Percentiles rank a stretch among this genome's conserved stretches.
These are phyloP conservation scores for Penicillium psychrofluorescens DNA, from an alignment of 495 filamentous ascomycete genomes.

Conservation along the genomic window DNA sequence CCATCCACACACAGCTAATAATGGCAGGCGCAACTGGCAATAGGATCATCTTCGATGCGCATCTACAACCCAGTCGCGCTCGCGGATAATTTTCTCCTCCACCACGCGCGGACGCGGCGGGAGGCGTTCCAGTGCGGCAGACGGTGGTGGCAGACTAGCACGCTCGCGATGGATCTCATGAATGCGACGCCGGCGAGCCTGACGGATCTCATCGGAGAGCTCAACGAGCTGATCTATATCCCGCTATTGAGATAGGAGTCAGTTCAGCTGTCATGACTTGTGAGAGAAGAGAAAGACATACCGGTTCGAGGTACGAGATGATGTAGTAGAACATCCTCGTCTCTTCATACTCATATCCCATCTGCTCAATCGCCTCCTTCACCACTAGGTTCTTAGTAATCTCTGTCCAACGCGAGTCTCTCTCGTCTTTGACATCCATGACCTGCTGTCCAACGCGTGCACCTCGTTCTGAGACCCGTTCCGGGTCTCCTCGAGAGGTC, in stretches of 20 bases:
- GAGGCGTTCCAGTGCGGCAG: neutral
- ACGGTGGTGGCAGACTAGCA: constrained; percentile 33
- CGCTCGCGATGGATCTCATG: constrained; percentile 79
- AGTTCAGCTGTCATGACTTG: too few relatives aligned
- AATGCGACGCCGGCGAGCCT: constrained; percentile 65
- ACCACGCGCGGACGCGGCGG: neutral
- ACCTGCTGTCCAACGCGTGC: constrained; percentile 33
- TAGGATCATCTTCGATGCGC: too few relatives aligned
- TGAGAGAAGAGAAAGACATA: constrained; percentile 39
- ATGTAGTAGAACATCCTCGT: constrained; percentile 86
- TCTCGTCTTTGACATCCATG: constrained; percentile 26
- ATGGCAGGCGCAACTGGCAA: too few relatives aligned
- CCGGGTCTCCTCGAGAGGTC: constrained; percentile 11
- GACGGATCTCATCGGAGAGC: constrained; percentile 73
- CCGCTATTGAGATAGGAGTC: constrained; percentile 47
- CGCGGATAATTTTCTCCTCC: too few relatives aligned
- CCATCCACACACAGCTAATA: too few relatives aligned
- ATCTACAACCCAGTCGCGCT: too few relatives aligned
- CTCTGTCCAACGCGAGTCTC: constrained; percentile 87
- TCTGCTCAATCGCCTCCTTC: constrained; percentile 75
- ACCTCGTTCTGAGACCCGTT: constrained; percentile 13
- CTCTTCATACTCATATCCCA: constrained; percentile 89
- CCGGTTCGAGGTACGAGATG: constrained; percentile 82
- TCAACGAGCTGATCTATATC: constrained; percentile 79
- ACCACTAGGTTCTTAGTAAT: constrained; percentile 91